A percentile compares a stretch with the other conserved stretches of the same genome.
These are phyloP conservation scores for Phenoliferia sp. DNA, from an alignment of 1,284 basidiomycete genomes.

Conservation along the genomic window DNA sequence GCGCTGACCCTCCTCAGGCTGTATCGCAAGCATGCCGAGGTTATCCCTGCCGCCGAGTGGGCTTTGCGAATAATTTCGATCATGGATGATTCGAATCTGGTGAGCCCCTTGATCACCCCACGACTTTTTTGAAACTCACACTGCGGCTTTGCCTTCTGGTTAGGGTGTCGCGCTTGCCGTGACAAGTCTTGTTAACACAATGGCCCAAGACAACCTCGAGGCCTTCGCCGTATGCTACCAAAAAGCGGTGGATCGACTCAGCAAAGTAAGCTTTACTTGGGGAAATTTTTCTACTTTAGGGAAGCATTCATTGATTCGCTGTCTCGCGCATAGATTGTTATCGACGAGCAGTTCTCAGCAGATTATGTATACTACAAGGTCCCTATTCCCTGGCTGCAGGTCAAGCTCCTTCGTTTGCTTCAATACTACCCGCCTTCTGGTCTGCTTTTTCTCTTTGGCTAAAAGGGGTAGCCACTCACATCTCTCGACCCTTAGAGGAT, in stretches of 20 bases:
- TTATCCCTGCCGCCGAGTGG: constrained; percentile 91
- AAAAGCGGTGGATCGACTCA: constrained; percentile 84
- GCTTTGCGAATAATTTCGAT: constrained; percentile 87
- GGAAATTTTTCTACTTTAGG: neutral
- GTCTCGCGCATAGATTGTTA: constrained; percentile 62
- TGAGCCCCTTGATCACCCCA: constrained; percentile 39
- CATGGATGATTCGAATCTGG: constrained; percentile 89
- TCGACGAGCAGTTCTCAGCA: constrained; percentile 79
- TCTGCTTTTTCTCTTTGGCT: constrained; percentile 48
- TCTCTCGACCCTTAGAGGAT: constrained; percentile 58
- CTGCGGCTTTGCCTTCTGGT: too few relatives aligned
- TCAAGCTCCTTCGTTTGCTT: constrained; percentile 85
- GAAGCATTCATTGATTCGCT: neutral
- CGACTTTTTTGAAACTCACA: neutral
- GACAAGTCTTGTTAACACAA: constrained; percentile 85
- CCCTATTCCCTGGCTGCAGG: constrained; percentile 95
- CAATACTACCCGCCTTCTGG: constrained; percentile 95
- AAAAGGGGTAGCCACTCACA: too few relatives aligned
- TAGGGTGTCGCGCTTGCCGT: constrained; percentile 92
- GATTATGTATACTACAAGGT: constrained; percentile 97
- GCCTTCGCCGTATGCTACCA: constrained; percentile 87
- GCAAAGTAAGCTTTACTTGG: constrained; percentile 58
- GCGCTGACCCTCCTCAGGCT: constrained; percentile 86
- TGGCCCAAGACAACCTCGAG: constrained; percentile 89
- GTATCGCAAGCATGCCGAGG: constrained; percentile 92